Evolutionary conservation across 2,329 filamentous ascomycete genomes (phyloP).

Genomic region (Fusarium sp.): DNA sequence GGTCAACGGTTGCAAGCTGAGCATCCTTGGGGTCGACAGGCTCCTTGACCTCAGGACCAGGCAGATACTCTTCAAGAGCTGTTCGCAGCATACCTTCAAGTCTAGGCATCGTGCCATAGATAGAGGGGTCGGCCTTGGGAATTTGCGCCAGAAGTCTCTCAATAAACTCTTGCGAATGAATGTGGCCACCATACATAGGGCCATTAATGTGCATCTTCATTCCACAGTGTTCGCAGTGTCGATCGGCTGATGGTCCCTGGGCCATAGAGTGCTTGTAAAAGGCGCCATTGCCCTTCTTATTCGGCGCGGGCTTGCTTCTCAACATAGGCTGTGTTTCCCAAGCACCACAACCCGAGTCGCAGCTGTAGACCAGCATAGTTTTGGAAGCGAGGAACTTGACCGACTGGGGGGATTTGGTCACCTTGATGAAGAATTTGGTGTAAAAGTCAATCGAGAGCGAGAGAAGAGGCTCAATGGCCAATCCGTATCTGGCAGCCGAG

Average conservation of each 20-base stretch:
- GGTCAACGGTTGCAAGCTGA: conserved; percentile 73
- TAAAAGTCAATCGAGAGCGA: conserved; percentile 98
- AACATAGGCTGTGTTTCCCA: conserved; percentile 86
- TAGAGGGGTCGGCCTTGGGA: conserved; percentile 70
- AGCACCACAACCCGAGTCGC: conserved; percentile 89
- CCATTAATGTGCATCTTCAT: conserved; percentile 87
- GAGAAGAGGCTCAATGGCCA: conserved; percentile 88
- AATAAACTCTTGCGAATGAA: conserved; percentile 88
- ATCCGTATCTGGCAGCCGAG: conserved; percentile 83
- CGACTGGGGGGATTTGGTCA: conserved; percentile 80
- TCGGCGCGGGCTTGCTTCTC: conserved; percentile 70
- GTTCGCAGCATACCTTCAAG: conserved; percentile 93
- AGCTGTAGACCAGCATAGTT: conserved; percentile 93
- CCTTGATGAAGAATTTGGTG: conserved; percentile 84
- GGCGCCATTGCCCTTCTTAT: conserved; percentile 74
- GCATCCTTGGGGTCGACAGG: conserved; percentile 53
- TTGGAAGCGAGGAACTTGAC: conserved; percentile 93
- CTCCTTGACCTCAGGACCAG: conserved; percentile 49
- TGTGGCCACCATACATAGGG: conserved; percentile 92
- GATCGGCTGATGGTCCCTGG: conserved; percentile 73
- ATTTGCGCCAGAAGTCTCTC: conserved; percentile 79
- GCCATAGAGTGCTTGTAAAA: conserved; percentile 84
- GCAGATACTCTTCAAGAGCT: conserved; percentile 78
- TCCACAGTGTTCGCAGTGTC: conserved; percentile 83
- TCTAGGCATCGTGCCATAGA: conserved; percentile 82